Conservation (phyloP, 2,329 filamentous ascomycete genomes). For the Alternaria sp. region DNA sequence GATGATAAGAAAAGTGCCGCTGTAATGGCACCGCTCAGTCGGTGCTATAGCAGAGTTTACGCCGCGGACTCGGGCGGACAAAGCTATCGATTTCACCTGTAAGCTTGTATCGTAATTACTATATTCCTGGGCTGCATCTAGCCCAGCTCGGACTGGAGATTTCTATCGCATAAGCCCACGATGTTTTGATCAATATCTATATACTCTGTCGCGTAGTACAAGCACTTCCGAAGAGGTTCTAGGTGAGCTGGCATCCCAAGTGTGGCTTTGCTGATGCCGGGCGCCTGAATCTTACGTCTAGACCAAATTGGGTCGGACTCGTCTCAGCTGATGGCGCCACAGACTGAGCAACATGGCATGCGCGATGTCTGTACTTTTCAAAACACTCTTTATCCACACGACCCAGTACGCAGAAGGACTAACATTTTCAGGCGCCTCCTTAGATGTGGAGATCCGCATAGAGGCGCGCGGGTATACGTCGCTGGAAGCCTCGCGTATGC, state of each 20-base stretch:
- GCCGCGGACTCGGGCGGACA: neutral
- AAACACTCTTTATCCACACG: neutral
- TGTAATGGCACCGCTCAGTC: neutral
- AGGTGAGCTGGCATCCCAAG: conserved; percentile 1
- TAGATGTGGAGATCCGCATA: neutral
- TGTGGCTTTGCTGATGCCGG: neutral
- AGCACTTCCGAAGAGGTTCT: neutral
- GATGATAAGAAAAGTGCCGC: neutral
- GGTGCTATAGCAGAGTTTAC: neutral
- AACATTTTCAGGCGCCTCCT: neutral
- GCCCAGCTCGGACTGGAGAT: neutral
- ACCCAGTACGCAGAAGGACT: neutral
- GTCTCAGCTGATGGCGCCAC: conserved; percentile 13
- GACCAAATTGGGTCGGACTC: neutral
- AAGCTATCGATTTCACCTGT: neutral
- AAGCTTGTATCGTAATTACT: neutral
- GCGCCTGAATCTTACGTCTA: conserved; percentile 8
- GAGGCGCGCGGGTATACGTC: conserved; percentile 3
- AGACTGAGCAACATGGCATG: neutral
- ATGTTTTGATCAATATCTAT: neutral
- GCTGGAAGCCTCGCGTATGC: conserved; percentile 2
- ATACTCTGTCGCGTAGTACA: neutral
- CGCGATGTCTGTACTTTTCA: neutral
- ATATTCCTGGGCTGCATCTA: neutral
- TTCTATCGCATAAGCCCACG: neutral